phyloP scores from a whole-genome alignment of 2,329 filamentous ascomycete genomes.

The Pezicula rhizophila region DNA sequence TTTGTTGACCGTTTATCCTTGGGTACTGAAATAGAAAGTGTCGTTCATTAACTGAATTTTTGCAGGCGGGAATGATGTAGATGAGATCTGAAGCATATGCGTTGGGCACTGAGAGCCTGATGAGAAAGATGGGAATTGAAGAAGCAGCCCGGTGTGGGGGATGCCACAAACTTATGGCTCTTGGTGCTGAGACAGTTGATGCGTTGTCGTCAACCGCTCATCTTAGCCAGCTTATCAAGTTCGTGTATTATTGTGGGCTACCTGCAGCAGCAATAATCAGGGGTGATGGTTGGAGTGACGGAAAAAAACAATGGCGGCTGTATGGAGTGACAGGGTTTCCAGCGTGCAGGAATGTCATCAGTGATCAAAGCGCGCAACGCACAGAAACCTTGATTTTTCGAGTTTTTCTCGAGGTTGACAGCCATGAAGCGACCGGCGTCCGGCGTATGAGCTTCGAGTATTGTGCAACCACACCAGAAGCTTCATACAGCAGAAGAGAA shows the following conservation, averaged over 20 bases:
- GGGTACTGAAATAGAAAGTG: neutral
- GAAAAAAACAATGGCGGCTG: neutral
- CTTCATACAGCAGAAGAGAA: too few relatives aligned
- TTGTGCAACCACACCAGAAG: neutral
- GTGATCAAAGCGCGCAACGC: neutral
- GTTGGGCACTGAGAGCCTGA: conserved; percentile 3
- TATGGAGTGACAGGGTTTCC: neutral
- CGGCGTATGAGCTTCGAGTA: neutral
- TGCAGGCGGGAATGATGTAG: neutral
- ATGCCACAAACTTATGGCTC: neutral
- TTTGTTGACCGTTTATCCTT: neutral
- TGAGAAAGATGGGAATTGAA: conserved; percentile 1
- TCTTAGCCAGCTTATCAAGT: conserved; percentile 1
- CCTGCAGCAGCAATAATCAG: neutral
- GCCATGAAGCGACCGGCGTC: neutral
- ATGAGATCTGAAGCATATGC: conserved; percentile 1
- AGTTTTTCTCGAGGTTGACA: neutral
- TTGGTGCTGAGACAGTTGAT: conserved; percentile 1
- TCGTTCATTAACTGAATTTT: neutral
- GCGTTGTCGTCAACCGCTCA: neutral
- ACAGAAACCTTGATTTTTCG: neutral
- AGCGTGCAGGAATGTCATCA: conserved; percentile 1
- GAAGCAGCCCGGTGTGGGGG: neutral
- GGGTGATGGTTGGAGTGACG: neutral
- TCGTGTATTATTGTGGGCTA: neutral